These are phyloP conservation scores for Plectosphaerella sp. DNA, from an alignment of 2,329 filamentous ascomycete species.

Conservation along the genomic window DNA sequence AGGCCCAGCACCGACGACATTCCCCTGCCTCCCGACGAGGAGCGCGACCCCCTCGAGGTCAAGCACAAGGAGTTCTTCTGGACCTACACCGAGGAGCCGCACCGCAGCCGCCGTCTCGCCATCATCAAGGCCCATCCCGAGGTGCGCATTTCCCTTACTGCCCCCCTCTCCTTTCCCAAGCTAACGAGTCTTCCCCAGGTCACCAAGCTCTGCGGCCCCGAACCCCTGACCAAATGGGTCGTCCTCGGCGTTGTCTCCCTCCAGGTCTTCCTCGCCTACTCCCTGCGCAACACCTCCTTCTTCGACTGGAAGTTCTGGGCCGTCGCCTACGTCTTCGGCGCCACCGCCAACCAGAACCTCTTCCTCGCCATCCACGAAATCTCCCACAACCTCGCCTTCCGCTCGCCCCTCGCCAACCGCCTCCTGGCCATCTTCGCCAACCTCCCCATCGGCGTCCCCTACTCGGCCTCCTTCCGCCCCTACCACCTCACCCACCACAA, in stretches of 20 bases:
- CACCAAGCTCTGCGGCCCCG: slow-evolving; percentile 92
- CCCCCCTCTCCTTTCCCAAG: too few species aligned
- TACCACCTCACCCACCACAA: slow-evolving; percentile 99
- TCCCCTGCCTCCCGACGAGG: slow-evolving; percentile 14
- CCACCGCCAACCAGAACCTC: slow-evolving; percentile 95
- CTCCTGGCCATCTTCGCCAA: slow-evolving; percentile 91
- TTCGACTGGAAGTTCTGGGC: slow-evolving; percentile 81
- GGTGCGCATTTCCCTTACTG: slow-evolving; percentile 41
- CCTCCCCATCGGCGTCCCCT: slow-evolving; percentile 90
- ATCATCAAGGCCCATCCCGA: slow-evolving; percentile 99
- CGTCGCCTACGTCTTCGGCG: slow-evolving; percentile 85
- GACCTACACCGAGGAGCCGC: slow-evolving; percentile 98
- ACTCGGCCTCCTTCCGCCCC: slow-evolving; percentile 92
- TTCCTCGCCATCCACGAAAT: slow-evolving; percentile 99
- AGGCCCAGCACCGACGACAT: slow-evolving; percentile 13
- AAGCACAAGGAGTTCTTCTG: slow-evolving; percentile 76
- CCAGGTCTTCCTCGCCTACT: slow-evolving; percentile 73
- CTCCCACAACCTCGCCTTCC: slow-evolving; percentile 94
- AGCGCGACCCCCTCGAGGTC: slow-evolving; percentile 34
- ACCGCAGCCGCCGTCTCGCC: slow-evolving; percentile 81
- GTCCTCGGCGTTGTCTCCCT: slow-evolving; percentile 79
- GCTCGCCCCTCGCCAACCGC: slow-evolving; percentile 72
- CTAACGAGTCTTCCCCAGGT: slow-evolving; percentile 52
- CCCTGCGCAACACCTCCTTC: slow-evolving; percentile 72
- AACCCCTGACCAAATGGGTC: slow-evolving; percentile 92